phyloP scores from a whole-genome alignment of 176 grass and related monocot genomes.

The Tuctoria greenei region DNA sequence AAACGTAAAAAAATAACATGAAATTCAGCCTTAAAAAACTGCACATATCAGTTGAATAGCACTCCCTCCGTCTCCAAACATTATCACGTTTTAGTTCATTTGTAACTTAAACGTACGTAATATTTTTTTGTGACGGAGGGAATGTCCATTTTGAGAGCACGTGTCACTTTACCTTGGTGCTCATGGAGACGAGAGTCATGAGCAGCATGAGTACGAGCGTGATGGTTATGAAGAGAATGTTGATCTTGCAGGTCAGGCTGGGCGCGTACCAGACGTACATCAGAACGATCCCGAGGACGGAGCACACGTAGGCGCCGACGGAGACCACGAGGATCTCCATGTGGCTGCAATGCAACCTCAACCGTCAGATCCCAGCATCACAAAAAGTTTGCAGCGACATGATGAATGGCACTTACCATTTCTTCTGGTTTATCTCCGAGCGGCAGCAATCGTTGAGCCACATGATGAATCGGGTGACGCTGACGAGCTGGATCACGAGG shows the following conservation, averaged over 20 bases:
- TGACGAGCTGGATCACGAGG: conserved; percentile 90
- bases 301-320: conserved; percentile 54
- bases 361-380: conserved; percentile 14
- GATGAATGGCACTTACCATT: conserved; percentile 52
- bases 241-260: conserved; percentile 50
- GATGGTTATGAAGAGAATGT: conserved; percentile 94
- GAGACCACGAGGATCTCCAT: conserved; percentile 66
- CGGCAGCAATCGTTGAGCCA: conserved; percentile 94
- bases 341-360: conserved; percentile 42
- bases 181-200: conserved; percentile 68
- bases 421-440: conserved; percentile 57
- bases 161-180: conserved; percentile 52
- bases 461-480: conserved; percentile 82
- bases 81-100: too few species aligned
- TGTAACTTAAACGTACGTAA: too few species aligned
- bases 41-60: neutral
- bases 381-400: neutral
- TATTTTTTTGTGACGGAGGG: too few species aligned
- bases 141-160: neutral
- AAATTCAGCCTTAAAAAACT: neutral
- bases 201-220: conserved; percentile 71
- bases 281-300: conserved; percentile 60
- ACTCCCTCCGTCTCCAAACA: too few species aligned
- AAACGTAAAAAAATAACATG: neutral
- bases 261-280: conserved; percentile 94